Evolutionary conservation across 768 basidiomycete species (phyloP), one percentile per base, ranked within the genome.

Genomic region (Boletus eberwhitei): DNA sequence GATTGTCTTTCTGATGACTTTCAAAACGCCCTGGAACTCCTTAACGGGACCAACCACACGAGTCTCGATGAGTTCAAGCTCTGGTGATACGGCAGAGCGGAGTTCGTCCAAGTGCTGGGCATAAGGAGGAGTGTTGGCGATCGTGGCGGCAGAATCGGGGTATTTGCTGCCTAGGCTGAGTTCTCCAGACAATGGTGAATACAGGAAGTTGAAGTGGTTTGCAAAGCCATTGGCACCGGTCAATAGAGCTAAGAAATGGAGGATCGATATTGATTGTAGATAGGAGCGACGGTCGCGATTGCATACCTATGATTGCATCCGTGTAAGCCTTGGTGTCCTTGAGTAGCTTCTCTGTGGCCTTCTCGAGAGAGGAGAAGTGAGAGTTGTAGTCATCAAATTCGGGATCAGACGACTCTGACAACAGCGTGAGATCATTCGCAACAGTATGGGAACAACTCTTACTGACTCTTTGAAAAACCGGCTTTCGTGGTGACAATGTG

Each of bases 21-120:
- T 98, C 74, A 95, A 76, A 54, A 97, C 77, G 0, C 80, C 78
- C 68, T 93, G 87, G 29, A 97, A 77, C 69, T 99, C 97, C 74
- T 91, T 98, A 44, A 86, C 80, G 9, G 97, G 97, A 0, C 82
- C 87, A 37, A 87, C 72, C 52, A 99, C 83, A 59, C 95, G 79
- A 57, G 84, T 87, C 58, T 94, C 88, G 66, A 99, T 94, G 54
- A 99, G 80, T 71, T 99, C 95, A 17, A 99, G 79, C 72, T 99
- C 97, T 6, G 97, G 97, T 11, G 81, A 73, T 45, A 98, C 78
- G 13, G 89, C 76, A 31, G 86, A 73, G 51, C 85, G 82, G 59
- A 99, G 77, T 65, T 97, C 95, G 57, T 90, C 86, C 84, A 96
- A 84, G 24, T 85, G 74, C 14, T 75, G 75, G 60, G 87, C 80